Conservation (phyloP, 306 rosid genomes). For the Geum urbanum region DNA sequence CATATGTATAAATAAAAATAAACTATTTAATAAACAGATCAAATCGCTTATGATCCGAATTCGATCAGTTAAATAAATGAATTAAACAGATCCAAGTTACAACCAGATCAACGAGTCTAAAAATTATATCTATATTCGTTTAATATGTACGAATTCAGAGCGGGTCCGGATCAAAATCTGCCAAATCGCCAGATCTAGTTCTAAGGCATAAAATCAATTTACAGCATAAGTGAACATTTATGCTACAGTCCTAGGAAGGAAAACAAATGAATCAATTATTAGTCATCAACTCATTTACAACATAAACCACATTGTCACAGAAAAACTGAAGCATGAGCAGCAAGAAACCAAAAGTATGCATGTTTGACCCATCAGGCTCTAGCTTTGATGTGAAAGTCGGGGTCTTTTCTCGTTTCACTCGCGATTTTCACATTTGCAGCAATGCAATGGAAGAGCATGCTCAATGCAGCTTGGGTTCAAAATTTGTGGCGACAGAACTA, state of each 20-base stretch:
- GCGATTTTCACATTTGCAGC: background rate
- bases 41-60: no score
- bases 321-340: background rate
- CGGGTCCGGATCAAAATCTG: no score
- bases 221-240: background rate
- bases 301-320: background rate
- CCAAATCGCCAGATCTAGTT: no score
- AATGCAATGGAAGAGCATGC: background rate
- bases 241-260: background rate
- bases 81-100: no score
- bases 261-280: background rate
- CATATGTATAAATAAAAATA: no score
- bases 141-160: no score
- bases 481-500: background rate
- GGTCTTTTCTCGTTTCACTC: background rate
- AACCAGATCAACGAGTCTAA: no score
- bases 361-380: background rate
- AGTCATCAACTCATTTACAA: conserved; percentile 7
- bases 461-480: background rate
- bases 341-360: background rate
- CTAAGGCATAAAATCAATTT: no score
- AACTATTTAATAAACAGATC: no score
- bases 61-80: no score
- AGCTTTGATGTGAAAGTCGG: background rate
- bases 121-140: no score